Percentiles rank a stretch among this genome's conserved stretches.
Evolutionary conservation across 805 yeast species (phyloP).

Genomic region (Monosporozyma aerobia): DNA sequence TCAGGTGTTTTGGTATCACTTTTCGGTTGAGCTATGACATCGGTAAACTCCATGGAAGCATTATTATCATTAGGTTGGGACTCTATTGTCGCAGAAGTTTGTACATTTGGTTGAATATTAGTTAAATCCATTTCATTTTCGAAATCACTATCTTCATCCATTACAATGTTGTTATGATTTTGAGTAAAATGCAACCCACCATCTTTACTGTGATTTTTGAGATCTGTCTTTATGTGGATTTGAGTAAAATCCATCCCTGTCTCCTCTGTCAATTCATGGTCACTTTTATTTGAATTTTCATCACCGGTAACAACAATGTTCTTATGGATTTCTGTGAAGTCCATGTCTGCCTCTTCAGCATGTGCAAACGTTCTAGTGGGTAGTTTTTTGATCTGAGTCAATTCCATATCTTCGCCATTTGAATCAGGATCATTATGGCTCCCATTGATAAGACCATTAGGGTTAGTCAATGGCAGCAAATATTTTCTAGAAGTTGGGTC

Average conservation of each 20-base stretch:
- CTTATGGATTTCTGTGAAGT: background rate
- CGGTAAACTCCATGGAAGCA: background rate
- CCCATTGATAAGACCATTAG: background rate
- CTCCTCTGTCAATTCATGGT: background rate
- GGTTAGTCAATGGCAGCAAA: background rate
- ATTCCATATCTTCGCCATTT: constrained; percentile 3
- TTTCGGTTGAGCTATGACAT: background rate
- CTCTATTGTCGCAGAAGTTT: background rate
- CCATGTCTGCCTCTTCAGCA: background rate
- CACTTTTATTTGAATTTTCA: background rate
- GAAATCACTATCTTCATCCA: background rate
- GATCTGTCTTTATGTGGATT: background rate
- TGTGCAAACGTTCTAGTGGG: background rate
- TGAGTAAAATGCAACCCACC: background rate
- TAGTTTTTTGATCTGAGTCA: constrained; percentile 2
- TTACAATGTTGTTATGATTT: background rate
- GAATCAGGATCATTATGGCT: background rate
- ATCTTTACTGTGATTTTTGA: background rate
- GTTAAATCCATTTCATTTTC: background rate
- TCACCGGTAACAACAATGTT: background rate
- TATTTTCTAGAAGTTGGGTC: background rate
- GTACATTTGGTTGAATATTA: background rate
- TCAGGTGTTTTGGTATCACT: background rate
- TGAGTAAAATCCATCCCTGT: background rate
- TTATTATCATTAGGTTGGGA: background rate